phyloP scores from a whole-genome alignment of 2,329 filamentous ascomycete species.

The Dendryphion nanum region DNA sequence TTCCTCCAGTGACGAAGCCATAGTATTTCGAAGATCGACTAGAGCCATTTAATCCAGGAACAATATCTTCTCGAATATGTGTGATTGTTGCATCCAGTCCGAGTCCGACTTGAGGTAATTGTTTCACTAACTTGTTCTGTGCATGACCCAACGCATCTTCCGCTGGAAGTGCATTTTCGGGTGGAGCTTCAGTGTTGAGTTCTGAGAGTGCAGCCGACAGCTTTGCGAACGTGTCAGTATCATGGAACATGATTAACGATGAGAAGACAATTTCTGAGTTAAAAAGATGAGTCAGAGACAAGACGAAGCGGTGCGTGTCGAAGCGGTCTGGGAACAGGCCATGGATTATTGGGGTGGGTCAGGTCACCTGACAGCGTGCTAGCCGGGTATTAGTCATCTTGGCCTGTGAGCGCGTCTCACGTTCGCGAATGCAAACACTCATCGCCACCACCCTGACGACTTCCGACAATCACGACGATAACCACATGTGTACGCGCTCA shows the following conservation, averaged over 20 bases:
- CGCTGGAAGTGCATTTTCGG: slow-evolving; percentile 36
- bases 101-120: slow-evolving; percentile 41
- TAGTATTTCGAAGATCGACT: slow-evolving; percentile 60
- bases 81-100: slow-evolving; percentile 43
- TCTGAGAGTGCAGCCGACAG: slow-evolving; percentile 24
- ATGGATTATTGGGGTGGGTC: too few relatives aligned
- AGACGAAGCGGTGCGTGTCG: too few relatives aligned
- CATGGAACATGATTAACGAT: slow-evolving; percentile 11
- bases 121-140: slow-evolving; percentile 33
- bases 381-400: slow-evolving; percentile 15
- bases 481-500: slow-evolving; percentile 3
- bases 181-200: slow-evolving; percentile 17
- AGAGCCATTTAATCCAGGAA: slow-evolving; percentile 63
- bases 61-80: slow-evolving; percentile 48
- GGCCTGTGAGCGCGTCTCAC: slow-evolving; percentile 17
- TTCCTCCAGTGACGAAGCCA: slow-evolving; percentile 84
- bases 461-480: slow-evolving; percentile 18
- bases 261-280: neutral
- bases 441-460: slow-evolving; percentile 8
- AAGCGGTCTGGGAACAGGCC: too few relatives aligned
- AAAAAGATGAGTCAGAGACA: neutral
- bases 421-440: slow-evolving; percentile 6
- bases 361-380: slow-evolving; percentile 22
- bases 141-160: slow-evolving; percentile 25
- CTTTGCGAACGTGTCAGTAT: slow-evolving; percentile 12